Percentiles rank a stretch among this genome's conserved stretches.
Conservation (phyloP, 2,329 filamentous ascomycete species). For the Monilinia aucupariae region DNA sequence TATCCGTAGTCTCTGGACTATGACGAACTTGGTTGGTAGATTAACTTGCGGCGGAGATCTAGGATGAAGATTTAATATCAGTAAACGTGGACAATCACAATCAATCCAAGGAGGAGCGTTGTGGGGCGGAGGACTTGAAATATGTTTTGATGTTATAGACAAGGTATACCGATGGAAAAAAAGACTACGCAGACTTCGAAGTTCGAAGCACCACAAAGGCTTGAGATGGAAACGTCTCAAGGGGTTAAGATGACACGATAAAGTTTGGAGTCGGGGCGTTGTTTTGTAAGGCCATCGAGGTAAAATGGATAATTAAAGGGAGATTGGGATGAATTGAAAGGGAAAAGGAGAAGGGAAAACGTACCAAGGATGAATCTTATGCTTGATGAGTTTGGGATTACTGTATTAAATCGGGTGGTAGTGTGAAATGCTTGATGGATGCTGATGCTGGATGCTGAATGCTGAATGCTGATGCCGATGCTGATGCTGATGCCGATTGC, state of each 20-base stretch:
- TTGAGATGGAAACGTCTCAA: conserved; percentile 14
- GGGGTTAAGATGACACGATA: conserved; percentile 12
- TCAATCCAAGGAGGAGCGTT: conserved; percentile 8
- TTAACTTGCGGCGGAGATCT: conserved; percentile 20
- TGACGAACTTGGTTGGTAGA: conserved; percentile 14
- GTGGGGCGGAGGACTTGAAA: conserved; percentile 7
- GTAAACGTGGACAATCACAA: conserved; percentile 12
- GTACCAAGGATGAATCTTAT: conserved; percentile 19
- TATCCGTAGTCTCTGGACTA: conserved; percentile 1
- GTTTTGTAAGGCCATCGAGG: neutral
- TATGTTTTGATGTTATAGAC: neutral
- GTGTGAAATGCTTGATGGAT: neutral
- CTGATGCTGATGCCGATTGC: neutral
- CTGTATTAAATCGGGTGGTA: too few species aligned
- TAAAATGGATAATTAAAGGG: neutral
- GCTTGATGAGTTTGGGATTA: neutral
- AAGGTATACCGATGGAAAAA: conserved; percentile 14
- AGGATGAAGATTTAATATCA: conserved; percentile 14
- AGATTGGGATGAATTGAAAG: conserved; percentile 3
- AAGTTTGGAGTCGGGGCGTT: neutral
- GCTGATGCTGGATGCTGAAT: neutral
- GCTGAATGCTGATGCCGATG: neutral
- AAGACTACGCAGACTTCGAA: conserved; percentile 8
- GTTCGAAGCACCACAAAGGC: conserved; percentile 9
- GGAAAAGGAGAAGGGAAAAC: conserved; percentile 14